Evolutionary conservation across 345 rosid genomes (phyloP).

Genomic region (Leavenworthia alabamica): DNA sequence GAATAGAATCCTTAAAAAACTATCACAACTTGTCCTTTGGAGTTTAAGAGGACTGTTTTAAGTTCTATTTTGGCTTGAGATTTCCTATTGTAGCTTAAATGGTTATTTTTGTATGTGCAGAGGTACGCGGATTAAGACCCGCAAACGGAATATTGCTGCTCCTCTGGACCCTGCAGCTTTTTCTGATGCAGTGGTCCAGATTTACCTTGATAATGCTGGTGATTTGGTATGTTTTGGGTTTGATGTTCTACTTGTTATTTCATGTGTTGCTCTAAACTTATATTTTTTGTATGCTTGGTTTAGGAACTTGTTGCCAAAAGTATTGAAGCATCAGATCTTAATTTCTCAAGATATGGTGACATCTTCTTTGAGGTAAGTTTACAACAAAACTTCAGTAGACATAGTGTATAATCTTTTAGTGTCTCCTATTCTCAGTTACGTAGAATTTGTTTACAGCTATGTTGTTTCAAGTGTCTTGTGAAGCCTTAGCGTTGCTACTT

Average conservation of each 20-base stretch:
- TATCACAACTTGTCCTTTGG: neutral
- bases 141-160: constrained; percentile 98
- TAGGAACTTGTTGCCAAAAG: constrained; percentile 92
- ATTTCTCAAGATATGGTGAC: constrained; percentile 96
- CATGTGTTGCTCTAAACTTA: neutral
- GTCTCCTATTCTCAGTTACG: neutral
- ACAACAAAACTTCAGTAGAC: neutral
- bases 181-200: constrained; percentile 99
- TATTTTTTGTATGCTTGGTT: neutral
- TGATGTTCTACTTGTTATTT: neutral
- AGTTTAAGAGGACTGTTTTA: no score
- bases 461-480: neutral
- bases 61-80: neutral
- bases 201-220: constrained; percentile 95
- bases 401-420: neutral
- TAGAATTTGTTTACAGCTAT: neutral
- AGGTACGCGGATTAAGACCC: constrained; percentile 99
- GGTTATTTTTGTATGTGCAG: constrained; percentile 17
- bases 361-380: constrained; percentile 34
- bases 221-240: constrained; percentile 58
- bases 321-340: constrained; percentile 84
- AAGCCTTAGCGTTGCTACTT: neutral
- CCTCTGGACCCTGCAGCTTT: constrained; percentile 99
- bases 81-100: neutral
- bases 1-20: no score